Percentiles rank a stretch among this genome's conserved stretches.
Conservation (phyloP, 2,329 filamentous ascomycete species). For the Juglanconis oblonga region DNA sequence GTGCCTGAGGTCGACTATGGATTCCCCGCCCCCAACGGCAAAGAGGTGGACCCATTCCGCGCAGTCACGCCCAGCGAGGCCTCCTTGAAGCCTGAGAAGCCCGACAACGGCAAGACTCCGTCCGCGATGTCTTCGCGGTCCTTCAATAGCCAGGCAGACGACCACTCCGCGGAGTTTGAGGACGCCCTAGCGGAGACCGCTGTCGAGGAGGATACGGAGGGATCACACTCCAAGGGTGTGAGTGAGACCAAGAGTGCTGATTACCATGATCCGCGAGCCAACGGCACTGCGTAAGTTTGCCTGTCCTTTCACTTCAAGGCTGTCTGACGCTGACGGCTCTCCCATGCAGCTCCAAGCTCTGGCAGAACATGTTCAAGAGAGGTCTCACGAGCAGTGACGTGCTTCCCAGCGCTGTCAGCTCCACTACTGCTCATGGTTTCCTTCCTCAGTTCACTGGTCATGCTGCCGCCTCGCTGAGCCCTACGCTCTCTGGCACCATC, state of each 20-base stretch:
- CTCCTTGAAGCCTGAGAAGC: not conserved
- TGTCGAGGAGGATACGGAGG: constrained; percentile 1
- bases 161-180: constrained; percentile 19
- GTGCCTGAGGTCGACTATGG: constrained; percentile 19
- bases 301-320: not conserved
- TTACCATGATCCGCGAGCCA: constrained; percentile 16
- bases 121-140: constrained; percentile 19
- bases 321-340: constrained; percentile 1
- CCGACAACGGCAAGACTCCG: constrained; percentile 2
- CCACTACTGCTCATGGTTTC: constrained; percentile 52
- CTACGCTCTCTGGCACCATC: constrained; percentile 23
- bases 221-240: constrained; percentile 10
- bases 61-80: not conserved
- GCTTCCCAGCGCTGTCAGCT: constrained; percentile 44
- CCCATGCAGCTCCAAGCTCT: constrained; percentile 38
- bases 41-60: constrained; percentile 11
- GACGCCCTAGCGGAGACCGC: constrained; percentile 14
- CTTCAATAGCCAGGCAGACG: constrained; percentile 24
- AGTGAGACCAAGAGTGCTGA: constrained; percentile 16
- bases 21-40: constrained; percentile 1
- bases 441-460: constrained; percentile 52
- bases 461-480: constrained; percentile 41
- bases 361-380: constrained; percentile 50
- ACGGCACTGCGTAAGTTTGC: constrained; percentile 14
- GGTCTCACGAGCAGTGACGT: constrained; percentile 41